Evolutionary conservation across 306 rosid species (phyloP), one percentile per base, ranked within the genome.

Genomic region (Vachellia collinsii): DNA sequence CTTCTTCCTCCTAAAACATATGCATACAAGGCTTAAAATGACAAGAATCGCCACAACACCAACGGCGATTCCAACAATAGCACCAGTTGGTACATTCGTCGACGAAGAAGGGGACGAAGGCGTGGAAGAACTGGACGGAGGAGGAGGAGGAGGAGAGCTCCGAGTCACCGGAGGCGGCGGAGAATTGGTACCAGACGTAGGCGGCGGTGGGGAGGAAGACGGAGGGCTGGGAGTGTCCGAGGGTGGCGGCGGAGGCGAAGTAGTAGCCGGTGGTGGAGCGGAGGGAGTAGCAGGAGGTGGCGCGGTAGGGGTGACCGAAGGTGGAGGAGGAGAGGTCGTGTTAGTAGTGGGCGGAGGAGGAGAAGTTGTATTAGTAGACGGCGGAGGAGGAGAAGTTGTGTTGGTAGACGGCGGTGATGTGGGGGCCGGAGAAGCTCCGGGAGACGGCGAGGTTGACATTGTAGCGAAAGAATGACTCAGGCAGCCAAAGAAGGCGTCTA

Each of bases 1-100:
- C 86, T 88, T 89, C 85, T 87, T 93, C 88, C 87, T 96, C 16
- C 84, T 72, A 39, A 91, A 81, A 74, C 90, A 93, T 34, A 96
- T 62, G 83, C 90, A 92, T 34, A 83, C 76, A 59, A 92, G 11
- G 78, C 90, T 89, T 46, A 96, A 38, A 53, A 93, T 85, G 44
- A 87, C 58, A 20, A 96, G 75, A 36, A 96, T 20, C 62, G 85
- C 93, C 29, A 90, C 92, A 0, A 89, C 99, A 7, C 93, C 97
- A 0, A 87, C 76, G 54, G 94, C 96, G 44, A 92, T 86, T 61
- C 97, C 99, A 3, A 91, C 89, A 5, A 92, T 86, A 1, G 86
- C 85, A 4, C 93, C 93, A 2, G 91, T 86, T 0, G 92, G 86
- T 70, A 82, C 20, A 20, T 77, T 59, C 48, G 92, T 42, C 1